phyloP scores from a whole-genome alignment of 192 early-diverging fungal species.

The Diversispora eburnea region DNA sequence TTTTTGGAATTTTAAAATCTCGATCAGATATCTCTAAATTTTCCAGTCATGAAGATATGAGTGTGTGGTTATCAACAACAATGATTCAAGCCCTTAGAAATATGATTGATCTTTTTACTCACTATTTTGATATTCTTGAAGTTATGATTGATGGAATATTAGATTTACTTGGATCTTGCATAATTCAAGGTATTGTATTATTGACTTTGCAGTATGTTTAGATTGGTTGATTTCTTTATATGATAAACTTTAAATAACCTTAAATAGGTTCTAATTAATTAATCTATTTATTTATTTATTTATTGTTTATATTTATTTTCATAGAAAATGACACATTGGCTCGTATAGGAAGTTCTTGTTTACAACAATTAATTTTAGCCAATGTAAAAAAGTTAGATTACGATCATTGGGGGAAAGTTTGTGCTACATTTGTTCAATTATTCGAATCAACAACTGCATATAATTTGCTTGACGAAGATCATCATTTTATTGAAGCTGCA shows the following conservation, averaged over 20 bases:
- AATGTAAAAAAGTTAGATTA: slow-evolving; percentile 74
- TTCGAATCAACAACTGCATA: slow-evolving; percentile 81
- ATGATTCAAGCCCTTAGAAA: slow-evolving; percentile 88
- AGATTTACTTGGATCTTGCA: slow-evolving; percentile 77
- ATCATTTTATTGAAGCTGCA: slow-evolving; percentile 35
- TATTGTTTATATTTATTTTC: not conserved
- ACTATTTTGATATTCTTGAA: slow-evolving; percentile 67
- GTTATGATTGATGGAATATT: slow-evolving; percentile 77
- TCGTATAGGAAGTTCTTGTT: slow-evolving; percentile 82
- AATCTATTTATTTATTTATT: not conserved
- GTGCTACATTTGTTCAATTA: slow-evolving; percentile 62
- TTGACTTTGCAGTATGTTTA: too few species aligned
- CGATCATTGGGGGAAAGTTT: slow-evolving; percentile 70
- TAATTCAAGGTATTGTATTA: slow-evolving; percentile 67
- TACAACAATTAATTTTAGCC: slow-evolving; percentile 81
- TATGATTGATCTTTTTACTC: slow-evolving; percentile 80
- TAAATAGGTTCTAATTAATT: too few species aligned
- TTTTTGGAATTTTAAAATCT: slow-evolving; percentile 82
- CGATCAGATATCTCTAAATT: slow-evolving; percentile 50
- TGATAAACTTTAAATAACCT: too few species aligned
- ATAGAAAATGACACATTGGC: slow-evolving; percentile 85
- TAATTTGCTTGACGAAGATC: slow-evolving; percentile 57
- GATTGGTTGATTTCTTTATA: too few species aligned
- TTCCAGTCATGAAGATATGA: slow-evolving; percentile 79
- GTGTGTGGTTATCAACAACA: slow-evolving; percentile 91